Evolutionary conservation across 2,329 filamentous ascomycete species (phyloP).

Genomic region (Talaromyces islandicus): DNA sequence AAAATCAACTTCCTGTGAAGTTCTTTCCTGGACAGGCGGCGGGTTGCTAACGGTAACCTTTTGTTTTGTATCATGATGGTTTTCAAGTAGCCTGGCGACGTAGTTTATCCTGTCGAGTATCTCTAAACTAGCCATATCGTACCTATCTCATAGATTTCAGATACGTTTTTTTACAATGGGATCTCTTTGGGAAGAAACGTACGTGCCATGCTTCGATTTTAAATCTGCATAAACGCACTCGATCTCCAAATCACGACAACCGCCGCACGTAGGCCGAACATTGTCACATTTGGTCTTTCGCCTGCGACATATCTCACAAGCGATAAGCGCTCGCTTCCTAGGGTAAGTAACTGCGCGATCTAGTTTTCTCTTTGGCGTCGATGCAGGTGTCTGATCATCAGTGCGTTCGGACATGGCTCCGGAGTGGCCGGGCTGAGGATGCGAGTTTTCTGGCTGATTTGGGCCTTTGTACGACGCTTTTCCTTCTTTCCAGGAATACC

Average conservation of each 20-base stretch:
- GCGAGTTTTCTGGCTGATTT: not conserved
- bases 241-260: not conserved
- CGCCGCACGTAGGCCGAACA: not conserved
- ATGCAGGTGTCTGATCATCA: not conserved
- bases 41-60: not conserved
- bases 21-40: not conserved
- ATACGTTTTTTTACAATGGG: not conserved
- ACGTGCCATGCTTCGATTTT: not conserved
- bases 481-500: not conserved
- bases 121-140: not conserved
- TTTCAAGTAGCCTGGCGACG: not conserved
- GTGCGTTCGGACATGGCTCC: not conserved
- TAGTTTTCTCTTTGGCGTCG: not conserved
- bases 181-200: not conserved
- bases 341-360: not conserved
- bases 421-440: not conserved
- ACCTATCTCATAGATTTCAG: not conserved
- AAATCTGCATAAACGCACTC: not conserved
- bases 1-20: not conserved
- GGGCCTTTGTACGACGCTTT: not conserved
- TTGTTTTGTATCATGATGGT: not conserved
- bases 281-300: constrained; percentile 5
- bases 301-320: constrained; percentile 1
- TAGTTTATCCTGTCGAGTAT: constrained; percentile 1
- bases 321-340: not conserved